Evolutionary conservation across 495 filamentous ascomycete genomes (phyloP).

Genomic region (Penicillium lividum): DNA sequence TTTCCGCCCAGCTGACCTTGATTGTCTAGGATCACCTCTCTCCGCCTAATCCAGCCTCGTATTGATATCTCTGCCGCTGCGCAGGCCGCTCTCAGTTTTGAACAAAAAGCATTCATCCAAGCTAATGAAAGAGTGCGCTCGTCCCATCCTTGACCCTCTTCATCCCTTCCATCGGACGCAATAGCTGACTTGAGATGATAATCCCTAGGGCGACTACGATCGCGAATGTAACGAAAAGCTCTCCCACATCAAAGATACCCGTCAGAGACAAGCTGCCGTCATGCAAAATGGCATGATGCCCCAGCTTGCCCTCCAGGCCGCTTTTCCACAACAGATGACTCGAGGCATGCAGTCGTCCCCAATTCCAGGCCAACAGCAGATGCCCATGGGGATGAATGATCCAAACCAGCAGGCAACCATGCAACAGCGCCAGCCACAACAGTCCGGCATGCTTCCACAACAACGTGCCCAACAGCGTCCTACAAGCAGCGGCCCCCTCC

Average conservation of each 20-base stretch:
- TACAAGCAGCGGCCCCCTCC: slow-evolving; percentile 26
- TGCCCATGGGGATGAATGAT: slow-evolving; percentile 49
- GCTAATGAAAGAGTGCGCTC: slow-evolving; percentile 44
- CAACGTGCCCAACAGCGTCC: slow-evolving; percentile 40
- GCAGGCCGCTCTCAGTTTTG: slow-evolving; percentile 50
- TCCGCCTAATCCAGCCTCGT: slow-evolving; percentile 53
- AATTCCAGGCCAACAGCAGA: slow-evolving; percentile 45
- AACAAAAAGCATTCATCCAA: slow-evolving; percentile 49
- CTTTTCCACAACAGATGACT: slow-evolving; percentile 55
- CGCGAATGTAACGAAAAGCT: slow-evolving; percentile 51
- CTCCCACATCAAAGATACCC: slow-evolving; percentile 47
- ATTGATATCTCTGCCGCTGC: slow-evolving; percentile 41
- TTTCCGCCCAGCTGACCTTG: not conserved
- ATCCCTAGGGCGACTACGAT: slow-evolving; percentile 45
- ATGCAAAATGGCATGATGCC: slow-evolving; percentile 46
- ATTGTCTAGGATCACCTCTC: slow-evolving; percentile 45
- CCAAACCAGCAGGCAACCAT: slow-evolving; percentile 41
- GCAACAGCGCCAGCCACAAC: slow-evolving; percentile 35
- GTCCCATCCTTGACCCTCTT: slow-evolving; percentile 1
- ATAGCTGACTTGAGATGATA: slow-evolving; percentile 8
- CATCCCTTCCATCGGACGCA: not conserved
- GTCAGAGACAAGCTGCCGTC: slow-evolving; percentile 46
- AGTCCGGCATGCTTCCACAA: slow-evolving; percentile 31
- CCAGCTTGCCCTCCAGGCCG: slow-evolving; percentile 39
- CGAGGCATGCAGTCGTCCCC: slow-evolving; percentile 55